Evolutionary conservation across 495 filamentous ascomycete species (phyloP), one percentile per base, ranked within the genome.

Genomic region (Clavariopsis aquatica): DNA sequence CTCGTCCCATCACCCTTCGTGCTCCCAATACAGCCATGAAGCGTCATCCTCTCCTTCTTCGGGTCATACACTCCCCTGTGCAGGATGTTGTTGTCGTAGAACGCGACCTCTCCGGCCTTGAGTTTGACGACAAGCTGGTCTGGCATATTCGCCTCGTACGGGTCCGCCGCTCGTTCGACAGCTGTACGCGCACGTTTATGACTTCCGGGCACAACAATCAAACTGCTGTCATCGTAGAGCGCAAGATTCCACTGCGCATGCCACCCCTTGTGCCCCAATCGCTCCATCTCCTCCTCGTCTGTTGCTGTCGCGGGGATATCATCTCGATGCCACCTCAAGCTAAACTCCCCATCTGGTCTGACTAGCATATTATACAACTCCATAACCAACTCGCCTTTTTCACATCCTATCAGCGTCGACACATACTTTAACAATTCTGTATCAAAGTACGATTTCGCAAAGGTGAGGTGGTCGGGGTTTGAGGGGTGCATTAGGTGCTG

Each of bases 51-150:
- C 74, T 88, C 86, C 13, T 51, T 57, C 56, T 78, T 80, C 3
- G 62, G 71, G 68, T 75, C 70, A 70, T 95, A 95, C n/a, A 87
- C 83, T 0, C 89, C 91, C 1, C 90, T 80, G 60, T 95, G 91
- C 72, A 93, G 63, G 55, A 95, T 93, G 76, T 95, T 93, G 64
- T 91, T 93, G 75, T 95, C 84, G 72, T 95, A 93, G 70, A 95
- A 95, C 36, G 89, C 87, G 8, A 87, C 80, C 73, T 93, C 90
- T 0, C 90, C 91, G 0, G 89, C 78, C 68, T 84, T 74, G 65
- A 93, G 71, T 72, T 75, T 60, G 28, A 93, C 91, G 19, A 82
- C 74, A 27, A 86, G 64, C 77, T 89, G 83, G 2, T 79, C 84
- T 13, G 86, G 84, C 71, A 93, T 62, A 0, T 74, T 57, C 0